These are phyloP conservation scores for Diaporthe velutina DNA, from an alignment of 2,329 filamentous ascomycete genomes.

Conservation along the genomic window DNA sequence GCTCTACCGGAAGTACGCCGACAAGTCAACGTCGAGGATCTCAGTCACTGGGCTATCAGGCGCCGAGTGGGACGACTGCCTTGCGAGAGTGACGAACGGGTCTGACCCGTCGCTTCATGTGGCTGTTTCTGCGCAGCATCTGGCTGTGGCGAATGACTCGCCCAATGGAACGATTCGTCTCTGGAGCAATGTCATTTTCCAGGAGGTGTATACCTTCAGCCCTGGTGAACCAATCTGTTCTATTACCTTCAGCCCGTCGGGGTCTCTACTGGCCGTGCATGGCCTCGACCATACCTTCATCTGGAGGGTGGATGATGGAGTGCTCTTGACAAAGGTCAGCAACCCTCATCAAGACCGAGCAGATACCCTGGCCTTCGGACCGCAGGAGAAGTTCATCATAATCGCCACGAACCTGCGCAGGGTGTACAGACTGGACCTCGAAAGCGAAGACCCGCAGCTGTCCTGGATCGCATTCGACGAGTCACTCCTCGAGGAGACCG, in stretches of 20 bases:
- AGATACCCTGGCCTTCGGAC: slow-evolving; percentile 10
- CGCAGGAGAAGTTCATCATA: slow-evolving; percentile 18
- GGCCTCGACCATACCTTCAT: slow-evolving; percentile 30
- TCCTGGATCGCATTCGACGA: slow-evolving; percentile 14
- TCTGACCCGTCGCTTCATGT: slow-evolving; percentile 19
- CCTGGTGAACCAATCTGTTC: slow-evolving; percentile 23
- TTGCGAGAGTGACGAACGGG: slow-evolving; percentile 43
- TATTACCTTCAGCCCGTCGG: slow-evolving; percentile 20
- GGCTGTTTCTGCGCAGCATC: slow-evolving; percentile 18
- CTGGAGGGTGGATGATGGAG: slow-evolving; percentile 22
- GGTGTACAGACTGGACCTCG: background rate
- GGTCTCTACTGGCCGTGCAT: background rate
- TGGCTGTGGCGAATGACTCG: slow-evolving; percentile 21
- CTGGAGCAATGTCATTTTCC: slow-evolving; percentile 27
- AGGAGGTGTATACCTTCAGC: background rate
- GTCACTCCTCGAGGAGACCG: slow-evolving; percentile 13
- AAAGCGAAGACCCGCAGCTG: background rate
- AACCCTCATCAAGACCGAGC: slow-evolving; percentile 19
- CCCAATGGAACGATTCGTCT: slow-evolving; percentile 19
- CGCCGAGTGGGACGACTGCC: slow-evolving; percentile 46
- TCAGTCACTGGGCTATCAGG: slow-evolving; percentile 42
- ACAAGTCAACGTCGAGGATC: slow-evolving; percentile 36
- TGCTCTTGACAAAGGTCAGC: background rate
- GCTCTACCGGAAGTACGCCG: slow-evolving; percentile 41
- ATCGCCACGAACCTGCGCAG: slow-evolving; percentile 18